Evolutionary conservation across 768 basidiomycete species (phyloP), one percentile per base, ranked within the genome.

Genomic region (Panaeolus papilionaceus): DNA sequence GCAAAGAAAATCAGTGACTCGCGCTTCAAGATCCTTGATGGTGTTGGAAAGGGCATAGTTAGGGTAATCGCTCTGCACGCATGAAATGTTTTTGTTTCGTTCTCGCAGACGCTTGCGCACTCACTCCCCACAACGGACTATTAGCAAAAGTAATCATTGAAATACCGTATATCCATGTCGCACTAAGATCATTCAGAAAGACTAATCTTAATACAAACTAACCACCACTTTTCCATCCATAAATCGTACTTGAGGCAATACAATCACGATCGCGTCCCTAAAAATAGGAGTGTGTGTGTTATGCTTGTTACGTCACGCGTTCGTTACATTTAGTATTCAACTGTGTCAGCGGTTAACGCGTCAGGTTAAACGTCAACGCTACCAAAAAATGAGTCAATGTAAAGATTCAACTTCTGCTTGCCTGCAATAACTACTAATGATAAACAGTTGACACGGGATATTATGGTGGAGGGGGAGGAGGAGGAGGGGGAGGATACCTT

Each of bases 11-110:
- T 91, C 44, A 85, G 82, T 6, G 92, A 95, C 33, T 80, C 92
- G 3, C 88, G 90, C 47, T 92, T 86, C 76, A 92, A 88, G 76
- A 85, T 90, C 7, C 76, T 88, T 23, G 92, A 92, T 65, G 92
- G 92, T 33, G 80, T 89, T 47, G 89, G 87, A 37, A 93, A 90
- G 74, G 92, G 93, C 18, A 82, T 92, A 65, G 72, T 76, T n/a
- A 87, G 86, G 62, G 75, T 91, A 42, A 58, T 62, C 66, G 61
- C 65, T 63, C 65, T 54, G 64, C 64, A 51, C 40, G 26, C 16
- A 54, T 38, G 38, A 33, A 33, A 23, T 23, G 23, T 39, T n/a
- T 11, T 9, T 9, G 28, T 33, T 45, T 12, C 68, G 58, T 65
- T 54, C 38, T 65, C 65, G 3, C 5, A 33, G 33, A 33, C 33